These are phyloP conservation scores for Coemansia sp. DNA, from an alignment of 192 early-diverging fungal genomes.

Conservation along the genomic window DNA sequence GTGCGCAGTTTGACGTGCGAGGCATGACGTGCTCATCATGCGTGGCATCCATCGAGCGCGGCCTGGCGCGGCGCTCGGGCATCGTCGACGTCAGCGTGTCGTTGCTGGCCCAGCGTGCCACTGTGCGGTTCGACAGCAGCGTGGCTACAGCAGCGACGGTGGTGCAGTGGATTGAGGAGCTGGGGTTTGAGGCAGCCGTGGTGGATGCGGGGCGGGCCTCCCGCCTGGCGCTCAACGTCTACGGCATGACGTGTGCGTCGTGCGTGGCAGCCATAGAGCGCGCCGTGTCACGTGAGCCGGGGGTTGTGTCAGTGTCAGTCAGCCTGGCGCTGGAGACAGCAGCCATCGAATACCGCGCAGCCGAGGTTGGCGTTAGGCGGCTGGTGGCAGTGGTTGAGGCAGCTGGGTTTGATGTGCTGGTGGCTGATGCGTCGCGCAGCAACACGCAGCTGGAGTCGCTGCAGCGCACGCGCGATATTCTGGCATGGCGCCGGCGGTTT, in stretches of 20 bases:
- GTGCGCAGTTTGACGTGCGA: conserved; percentile 62
- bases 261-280: conserved; percentile 80
- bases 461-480: conserved; percentile 79
- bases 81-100: conserved; percentile 76
- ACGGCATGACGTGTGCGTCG: conserved; percentile 88
- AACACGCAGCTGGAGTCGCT: conserved; percentile 83
- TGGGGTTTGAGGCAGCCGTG: conserved; percentile 69
- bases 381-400: conserved; percentile 79
- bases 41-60: conserved; percentile 79
- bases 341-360: conserved; percentile 66
- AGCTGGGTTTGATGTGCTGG: conserved; percentile 74
- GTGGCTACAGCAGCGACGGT: conserved; percentile 52
- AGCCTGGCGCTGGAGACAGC: conserved; percentile 77
- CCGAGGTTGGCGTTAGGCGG: conserved; percentile 65
- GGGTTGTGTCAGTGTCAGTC: conserved; percentile 64
- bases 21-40: conserved; percentile 98
- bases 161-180: conserved; percentile 62
- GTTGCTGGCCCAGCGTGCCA: conserved; percentile 77
- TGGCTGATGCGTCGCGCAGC: conserved; percentile 62
- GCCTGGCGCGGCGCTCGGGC: conserved; percentile 57
- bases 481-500: conserved; percentile 73
- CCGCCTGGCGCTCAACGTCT: conserved; percentile 70
- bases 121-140: conserved; percentile 61
- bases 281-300: conserved; percentile 19
- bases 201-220: conserved; percentile 46